Evolutionary conservation across 2,329 filamentous ascomycete species (phyloP).

Genomic region (Catunica adiposa): DNA sequence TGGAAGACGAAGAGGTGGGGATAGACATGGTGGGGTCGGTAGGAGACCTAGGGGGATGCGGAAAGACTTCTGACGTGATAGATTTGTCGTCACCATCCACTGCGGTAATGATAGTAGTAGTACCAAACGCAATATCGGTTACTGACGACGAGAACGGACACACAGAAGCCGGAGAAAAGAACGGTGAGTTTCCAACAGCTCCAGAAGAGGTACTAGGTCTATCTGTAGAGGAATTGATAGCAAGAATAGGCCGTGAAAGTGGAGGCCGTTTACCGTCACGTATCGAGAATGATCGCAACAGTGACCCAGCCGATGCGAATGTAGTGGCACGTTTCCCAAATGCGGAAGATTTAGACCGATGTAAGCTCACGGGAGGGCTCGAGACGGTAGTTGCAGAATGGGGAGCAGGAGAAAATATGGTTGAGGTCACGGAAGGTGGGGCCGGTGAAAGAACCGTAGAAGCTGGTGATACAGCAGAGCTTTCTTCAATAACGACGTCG

Average conservation of each 20-base stretch:
- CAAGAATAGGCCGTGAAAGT: not conserved
- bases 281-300: conserved; percentile 5
- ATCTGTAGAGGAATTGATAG: not conserved
- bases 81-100: not conserved
- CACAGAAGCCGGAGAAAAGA: not conserved
- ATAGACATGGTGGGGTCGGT: conserved; percentile 10
- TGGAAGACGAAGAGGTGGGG: conserved; percentile 10
- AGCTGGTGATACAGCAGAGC: not conserved
- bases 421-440: not conserved
- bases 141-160: not conserved
- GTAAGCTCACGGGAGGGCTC: not conserved
- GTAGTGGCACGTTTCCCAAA: not conserved
- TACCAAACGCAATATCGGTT: conserved; percentile 1
- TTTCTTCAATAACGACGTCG: conserved; percentile 1
- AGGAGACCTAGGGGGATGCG: conserved; percentile 1
- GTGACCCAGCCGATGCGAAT: not conserved
- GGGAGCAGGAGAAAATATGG: not conserved
- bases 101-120: conserved; percentile 1
- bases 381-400: not conserved
- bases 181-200: not conserved
- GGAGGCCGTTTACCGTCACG: conserved; percentile 4
- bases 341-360: not conserved
- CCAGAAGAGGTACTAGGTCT: conserved; percentile 2
- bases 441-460: not conserved
- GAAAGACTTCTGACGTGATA: conserved; percentile 1